These are phyloP conservation scores for Penicillium sp. DNA, from an alignment of 2,329 filamentous ascomycete species.

Conservation along the genomic window DNA sequence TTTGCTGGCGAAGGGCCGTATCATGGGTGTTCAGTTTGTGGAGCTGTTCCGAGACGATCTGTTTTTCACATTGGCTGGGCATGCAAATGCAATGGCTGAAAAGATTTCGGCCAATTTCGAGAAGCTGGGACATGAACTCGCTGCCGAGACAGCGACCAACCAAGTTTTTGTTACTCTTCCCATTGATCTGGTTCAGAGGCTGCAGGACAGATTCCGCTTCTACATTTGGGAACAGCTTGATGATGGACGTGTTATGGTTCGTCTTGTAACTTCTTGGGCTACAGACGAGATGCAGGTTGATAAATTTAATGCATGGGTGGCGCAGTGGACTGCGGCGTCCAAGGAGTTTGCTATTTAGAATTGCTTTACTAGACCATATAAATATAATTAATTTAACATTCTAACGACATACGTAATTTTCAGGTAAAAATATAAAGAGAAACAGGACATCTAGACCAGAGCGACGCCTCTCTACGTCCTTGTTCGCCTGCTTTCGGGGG, in stretches of 20 bases:
- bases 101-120: constrained; percentile 47
- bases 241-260: constrained; percentile 43
- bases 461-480: no score
- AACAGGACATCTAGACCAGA: no score
- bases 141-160: constrained; percentile 52
- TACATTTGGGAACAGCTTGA: constrained; percentile 51
- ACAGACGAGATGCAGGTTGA: constrained; percentile 48
- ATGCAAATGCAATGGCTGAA: constrained; percentile 49
- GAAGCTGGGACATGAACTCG: constrained; percentile 43
- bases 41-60: constrained; percentile 50
- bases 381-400: neutral
- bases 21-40: constrained; percentile 53
- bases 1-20: constrained; percentile 51
- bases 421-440: no score
- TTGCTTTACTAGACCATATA: constrained; percentile 1
- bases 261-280: constrained; percentile 54
- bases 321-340: constrained; percentile 25
- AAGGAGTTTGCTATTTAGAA: constrained; percentile 7
- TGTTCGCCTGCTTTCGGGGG: no score
- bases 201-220: constrained; percentile 49
- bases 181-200: constrained; percentile 34
- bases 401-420: neutral
- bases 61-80: constrained; percentile 49
- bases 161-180: constrained; percentile 54
- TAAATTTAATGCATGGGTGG: constrained; percentile 31